A percentile compares a stretch with the other conserved stretches of the same genome.
phyloP scores from a whole-genome alignment of 768 basidiomycete genomes.

The Boletus tylopilopsis region DNA sequence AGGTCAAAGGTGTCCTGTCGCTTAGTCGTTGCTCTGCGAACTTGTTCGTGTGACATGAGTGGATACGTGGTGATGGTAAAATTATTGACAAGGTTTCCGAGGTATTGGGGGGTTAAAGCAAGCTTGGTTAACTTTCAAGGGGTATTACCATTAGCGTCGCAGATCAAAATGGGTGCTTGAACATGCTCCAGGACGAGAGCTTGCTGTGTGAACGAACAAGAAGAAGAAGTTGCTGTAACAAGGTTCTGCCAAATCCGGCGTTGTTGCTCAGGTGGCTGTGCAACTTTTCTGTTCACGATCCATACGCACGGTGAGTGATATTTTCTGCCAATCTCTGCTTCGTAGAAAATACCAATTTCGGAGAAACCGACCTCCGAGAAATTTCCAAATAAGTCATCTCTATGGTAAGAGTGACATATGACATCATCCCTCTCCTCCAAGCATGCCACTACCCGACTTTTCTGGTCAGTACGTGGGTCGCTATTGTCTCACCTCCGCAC shows the following conservation, averaged over 20 bases:
- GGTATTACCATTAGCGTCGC: neutral
- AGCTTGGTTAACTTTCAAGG: neutral
- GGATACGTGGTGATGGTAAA: slow-evolving; percentile 4
- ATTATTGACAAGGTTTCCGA: neutral
- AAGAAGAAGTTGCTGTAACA: too few species aligned
- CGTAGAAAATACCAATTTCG: too few species aligned
- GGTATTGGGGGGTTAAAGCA: neutral
- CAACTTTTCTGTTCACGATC: too few species aligned
- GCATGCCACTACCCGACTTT: slow-evolving; percentile 42
- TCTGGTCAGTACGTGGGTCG: slow-evolving; percentile 51
- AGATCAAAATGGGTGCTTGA: slow-evolving; percentile 1
- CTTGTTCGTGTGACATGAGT: slow-evolving; percentile 30
- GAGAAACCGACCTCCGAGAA: neutral
- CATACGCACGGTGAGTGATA: too few species aligned
- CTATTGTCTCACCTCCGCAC: slow-evolving; percentile 52
- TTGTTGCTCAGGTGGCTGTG: slow-evolving; percentile 18
- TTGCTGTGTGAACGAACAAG: slow-evolving; percentile 5
- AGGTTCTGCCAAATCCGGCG: neutral
- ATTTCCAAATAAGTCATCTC: neutral
- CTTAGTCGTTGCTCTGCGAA: slow-evolving; percentile 18
- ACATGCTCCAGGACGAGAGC: slow-evolving; percentile 21
- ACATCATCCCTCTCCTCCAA: slow-evolving; percentile 3
- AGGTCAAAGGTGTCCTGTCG: slow-evolving; percentile 71
- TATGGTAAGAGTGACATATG: neutral
- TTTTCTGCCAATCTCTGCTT: too few species aligned